phyloP scores from a whole-genome alignment of 495 filamentous ascomycete species.

The Talaromyces stipitatus region DNA sequence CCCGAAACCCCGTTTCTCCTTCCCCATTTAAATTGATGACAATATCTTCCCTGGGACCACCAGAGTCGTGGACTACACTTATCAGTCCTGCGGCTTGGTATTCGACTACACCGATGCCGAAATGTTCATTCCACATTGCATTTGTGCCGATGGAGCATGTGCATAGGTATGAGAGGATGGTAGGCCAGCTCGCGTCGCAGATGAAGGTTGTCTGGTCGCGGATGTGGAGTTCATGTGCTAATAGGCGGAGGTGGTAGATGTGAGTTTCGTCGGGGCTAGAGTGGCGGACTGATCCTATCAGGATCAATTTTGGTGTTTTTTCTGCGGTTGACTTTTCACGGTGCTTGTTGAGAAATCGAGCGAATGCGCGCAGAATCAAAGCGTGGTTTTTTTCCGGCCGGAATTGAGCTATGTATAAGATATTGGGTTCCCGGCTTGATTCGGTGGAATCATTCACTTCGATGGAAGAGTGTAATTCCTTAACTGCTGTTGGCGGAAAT shows the following conservation, averaged over 20 bases:
- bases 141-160: conserved; percentile 79
- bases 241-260: conserved; percentile 82
- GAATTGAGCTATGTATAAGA: conserved; percentile 96
- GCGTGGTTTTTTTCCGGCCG: conserved; percentile 94
- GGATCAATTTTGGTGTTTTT: conserved; percentile 50
- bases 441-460: conserved; percentile 61
- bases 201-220: conserved; percentile 78
- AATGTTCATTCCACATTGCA: conserved; percentile 99
- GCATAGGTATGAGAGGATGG: conserved; percentile 70
- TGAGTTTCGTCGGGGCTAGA: conserved; percentile 68
- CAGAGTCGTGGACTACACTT: conserved; percentile 82
- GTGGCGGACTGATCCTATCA: conserved; percentile 84
- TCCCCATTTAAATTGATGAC: conserved; percentile 66
- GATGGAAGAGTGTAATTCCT: conserved; percentile 66
- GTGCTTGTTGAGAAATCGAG: conserved; percentile 52
- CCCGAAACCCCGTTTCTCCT: conserved; percentile 77
- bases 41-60: conserved; percentile 89
- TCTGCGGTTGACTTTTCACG: conserved; percentile 32
- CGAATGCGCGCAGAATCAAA: conserved; percentile 75
- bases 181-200: conserved; percentile 79
- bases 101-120: conserved; percentile 96
- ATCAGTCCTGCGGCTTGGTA: conserved; percentile 94
- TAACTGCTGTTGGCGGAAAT: conserved; percentile 86
- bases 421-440: conserved; percentile 51
- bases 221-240: conserved; percentile 81